These are phyloP conservation scores for Cutaneotrichosporon sp. DNA, from an alignment of 1,284 basidiomycete species.

Conservation along the genomic window DNA sequence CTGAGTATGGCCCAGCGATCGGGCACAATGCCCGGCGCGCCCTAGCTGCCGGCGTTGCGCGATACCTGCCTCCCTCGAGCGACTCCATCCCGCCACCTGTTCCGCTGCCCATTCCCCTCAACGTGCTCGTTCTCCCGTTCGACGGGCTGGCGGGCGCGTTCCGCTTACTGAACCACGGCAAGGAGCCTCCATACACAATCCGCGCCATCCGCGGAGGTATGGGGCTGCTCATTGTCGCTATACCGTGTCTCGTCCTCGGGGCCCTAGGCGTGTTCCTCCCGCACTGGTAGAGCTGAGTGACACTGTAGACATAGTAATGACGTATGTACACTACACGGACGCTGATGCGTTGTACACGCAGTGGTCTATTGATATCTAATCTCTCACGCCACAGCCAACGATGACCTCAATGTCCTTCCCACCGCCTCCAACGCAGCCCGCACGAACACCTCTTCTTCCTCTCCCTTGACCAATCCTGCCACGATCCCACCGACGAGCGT, in stretches of 20 bases:
- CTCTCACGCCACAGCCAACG: slow-evolving; percentile 30
- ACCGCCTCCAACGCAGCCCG: slow-evolving; percentile 29
- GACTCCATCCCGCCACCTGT: slow-evolving; percentile 11
- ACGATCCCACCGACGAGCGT: slow-evolving; percentile 71
- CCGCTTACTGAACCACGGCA: slow-evolving; percentile 1
- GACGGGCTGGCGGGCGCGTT: slow-evolving; percentile 13
- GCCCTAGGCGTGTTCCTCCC: slow-evolving; percentile 12
- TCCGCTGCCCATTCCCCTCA: slow-evolving; percentile 22
- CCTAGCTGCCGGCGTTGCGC: slow-evolving; percentile 18
- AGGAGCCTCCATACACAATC: slow-evolving; percentile 10
- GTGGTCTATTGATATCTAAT: too few relatives aligned
- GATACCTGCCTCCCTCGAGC: slow-evolving; percentile 14
- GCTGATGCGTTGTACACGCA: too few relatives aligned
- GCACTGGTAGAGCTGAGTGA: too few relatives aligned
- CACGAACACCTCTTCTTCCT: slow-evolving; percentile 23
- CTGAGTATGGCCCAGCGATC: slow-evolving; percentile 18
- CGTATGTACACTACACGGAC: too few relatives aligned
- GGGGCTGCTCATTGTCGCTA: slow-evolving; percentile 15
- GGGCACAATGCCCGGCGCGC: slow-evolving; percentile 13
- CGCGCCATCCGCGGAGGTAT: slow-evolving; percentile 16
- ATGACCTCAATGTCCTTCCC: slow-evolving; percentile 27
- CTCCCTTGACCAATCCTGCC: slow-evolving; percentile 30
- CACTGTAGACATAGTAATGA: too few relatives aligned
- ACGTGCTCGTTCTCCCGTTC: slow-evolving; percentile 22
- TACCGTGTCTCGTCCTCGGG: slow-evolving; percentile 10